phyloP scores from a whole-genome alignment of 305 asterid species.

The Fraxinus paxiana region DNA sequence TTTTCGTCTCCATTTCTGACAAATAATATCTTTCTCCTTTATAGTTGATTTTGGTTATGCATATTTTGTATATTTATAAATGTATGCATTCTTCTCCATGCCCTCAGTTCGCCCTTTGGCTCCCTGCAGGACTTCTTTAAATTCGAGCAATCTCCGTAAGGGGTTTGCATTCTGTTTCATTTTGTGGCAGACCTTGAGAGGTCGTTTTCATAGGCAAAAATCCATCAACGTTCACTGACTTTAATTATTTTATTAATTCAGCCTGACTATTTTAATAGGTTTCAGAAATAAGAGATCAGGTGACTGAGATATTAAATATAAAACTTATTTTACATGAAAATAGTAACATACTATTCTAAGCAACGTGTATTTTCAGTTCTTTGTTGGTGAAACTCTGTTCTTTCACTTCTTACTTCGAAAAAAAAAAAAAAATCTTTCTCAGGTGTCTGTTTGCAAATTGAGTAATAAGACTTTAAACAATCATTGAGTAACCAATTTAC shows the following conservation, averaged over 20 bases:
- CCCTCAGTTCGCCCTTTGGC: neutral
- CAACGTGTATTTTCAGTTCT: neutral
- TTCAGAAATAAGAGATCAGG: neutral
- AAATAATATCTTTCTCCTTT: conserved; percentile 5
- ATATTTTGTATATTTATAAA: neutral
- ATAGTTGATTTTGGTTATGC: neutral
- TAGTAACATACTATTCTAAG: neutral
- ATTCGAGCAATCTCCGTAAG: neutral
- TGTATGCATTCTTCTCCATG: neutral
- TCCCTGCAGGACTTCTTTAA: neutral
- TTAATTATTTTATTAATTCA: neutral
- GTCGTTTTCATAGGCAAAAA: neutral
- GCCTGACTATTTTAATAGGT: neutral
- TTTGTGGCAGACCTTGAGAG: neutral
- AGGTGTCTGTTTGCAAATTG: neutral
- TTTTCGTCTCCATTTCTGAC: neutral
- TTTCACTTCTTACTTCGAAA: neutral
- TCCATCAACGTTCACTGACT: neutral
- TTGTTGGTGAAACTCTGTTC: neutral
- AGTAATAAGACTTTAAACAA: neutral
- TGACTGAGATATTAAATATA: neutral
- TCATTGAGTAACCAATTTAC: neutral
- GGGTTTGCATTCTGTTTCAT: neutral
- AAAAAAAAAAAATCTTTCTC: neutral
- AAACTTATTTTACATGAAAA: neutral